Conservation (phyloP, 23 red algal species). For the Chondrus crispus region DNA sequence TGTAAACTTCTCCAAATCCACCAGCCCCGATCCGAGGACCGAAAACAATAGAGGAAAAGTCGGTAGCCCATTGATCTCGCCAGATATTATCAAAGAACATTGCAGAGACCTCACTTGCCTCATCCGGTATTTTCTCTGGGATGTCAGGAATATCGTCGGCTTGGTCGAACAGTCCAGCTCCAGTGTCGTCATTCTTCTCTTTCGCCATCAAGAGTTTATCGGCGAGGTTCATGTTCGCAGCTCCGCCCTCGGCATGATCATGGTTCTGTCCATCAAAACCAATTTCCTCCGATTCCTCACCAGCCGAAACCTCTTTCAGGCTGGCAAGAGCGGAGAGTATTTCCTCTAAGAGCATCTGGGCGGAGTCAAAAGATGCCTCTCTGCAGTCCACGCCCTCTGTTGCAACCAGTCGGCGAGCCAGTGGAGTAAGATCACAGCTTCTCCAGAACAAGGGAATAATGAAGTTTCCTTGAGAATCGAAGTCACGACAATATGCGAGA, state of each 20-base stretch:
- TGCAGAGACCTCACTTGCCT: not conserved
- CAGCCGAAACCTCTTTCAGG: not conserved
- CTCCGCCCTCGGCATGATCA: not conserved
- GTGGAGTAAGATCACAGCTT: constrained; percentile 64
- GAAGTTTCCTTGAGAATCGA: constrained; percentile 73
- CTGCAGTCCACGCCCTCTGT: constrained; percentile 73
- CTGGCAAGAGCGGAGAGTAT: constrained; percentile 38
- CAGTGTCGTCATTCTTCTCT: not conserved
- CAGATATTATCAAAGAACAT: constrained; percentile 68
- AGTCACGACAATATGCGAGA: constrained; percentile 68
- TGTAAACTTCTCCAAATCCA: constrained; percentile 89
- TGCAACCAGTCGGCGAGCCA: constrained; percentile 57
- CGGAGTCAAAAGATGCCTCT: constrained; percentile 60
- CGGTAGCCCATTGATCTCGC: constrained; percentile 57
- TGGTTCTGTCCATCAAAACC: not conserved
- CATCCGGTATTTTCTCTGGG: not conserved
- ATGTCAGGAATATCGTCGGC: not conserved
- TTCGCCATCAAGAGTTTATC: constrained; percentile 28
- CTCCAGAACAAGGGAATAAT: constrained; percentile 70
- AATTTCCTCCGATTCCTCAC: not conserved
- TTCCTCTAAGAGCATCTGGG: constrained; percentile 41
- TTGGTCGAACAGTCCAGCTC: constrained; percentile 2
- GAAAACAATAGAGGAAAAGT: constrained; percentile 50
- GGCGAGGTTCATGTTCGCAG: constrained; percentile 14
- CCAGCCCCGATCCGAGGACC: constrained; percentile 87